Base-by-base conservation (phyloP, 257 asterid species). In the Jasminum sambac region DNA sequence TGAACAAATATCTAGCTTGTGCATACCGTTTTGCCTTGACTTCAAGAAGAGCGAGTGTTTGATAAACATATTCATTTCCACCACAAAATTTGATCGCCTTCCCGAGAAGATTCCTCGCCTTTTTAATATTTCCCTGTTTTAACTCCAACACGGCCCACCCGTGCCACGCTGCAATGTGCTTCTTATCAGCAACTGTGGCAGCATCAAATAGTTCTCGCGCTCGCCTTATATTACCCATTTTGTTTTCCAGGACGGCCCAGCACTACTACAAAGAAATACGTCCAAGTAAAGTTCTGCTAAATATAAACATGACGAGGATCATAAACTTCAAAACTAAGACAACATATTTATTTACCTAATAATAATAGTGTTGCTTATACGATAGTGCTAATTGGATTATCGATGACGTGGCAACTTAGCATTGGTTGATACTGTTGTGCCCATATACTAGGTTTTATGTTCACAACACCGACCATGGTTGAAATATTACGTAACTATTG, bases 91-190 rank as follows among this genome's bases (percentile, higher is more conserved):
- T 91, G 66, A 94, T 89, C 42, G 91, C 96, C 74, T 87, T 94
- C 1, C 97, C 96, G n/a, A 94, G 93, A 73, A 94, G 98, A 76
- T 80, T 74, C 43, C 97, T 86, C 9, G 99, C 99, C 73, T 94
- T 94, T 64, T 84, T 82, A 21, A 89, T 72, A 71, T 94, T 91
- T 36, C 98, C 99, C 8, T 89, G 96, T 71, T 88, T 85, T 78
- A 91, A 80, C 64, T 94, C 99, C 87, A 94, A 70, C 7, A 90
- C 93, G 36, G 96, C 98, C 99, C 99, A 94, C 74, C 99, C 99
- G 25, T 94, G 99, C 99, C 99, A 94, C 11, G 97, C 99, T 26
- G 99, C 98, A 50, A 87, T 78, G 81, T 91, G 99, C 78, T 58
- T 83, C 85, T 87, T 91, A 71, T 94, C 98, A 37, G 99, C 98